Percentiles rank a stretch among this genome's conserved stretches.
These are phyloP conservation scores for Cercospora beticola DNA, from an alignment of 2,329 filamentous ascomycete species.

Conservation along the genomic window DNA sequence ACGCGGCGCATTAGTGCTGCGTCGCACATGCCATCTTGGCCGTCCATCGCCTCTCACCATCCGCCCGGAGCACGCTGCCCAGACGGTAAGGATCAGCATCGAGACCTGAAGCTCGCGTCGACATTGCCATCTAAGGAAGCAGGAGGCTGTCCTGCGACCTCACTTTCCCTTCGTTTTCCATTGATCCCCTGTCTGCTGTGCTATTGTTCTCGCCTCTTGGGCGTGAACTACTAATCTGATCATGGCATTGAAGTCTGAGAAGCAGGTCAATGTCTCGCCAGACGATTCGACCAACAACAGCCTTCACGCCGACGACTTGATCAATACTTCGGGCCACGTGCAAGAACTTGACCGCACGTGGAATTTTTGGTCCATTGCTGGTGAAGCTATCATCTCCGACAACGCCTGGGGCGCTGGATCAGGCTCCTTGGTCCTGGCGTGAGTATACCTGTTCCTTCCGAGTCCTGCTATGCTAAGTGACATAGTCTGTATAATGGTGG, in stretches of 20 bases:
- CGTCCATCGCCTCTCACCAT: background rate
- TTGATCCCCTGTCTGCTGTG: background rate
- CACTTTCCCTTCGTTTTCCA: background rate
- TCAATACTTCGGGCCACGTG: slow-evolving; percentile 54
- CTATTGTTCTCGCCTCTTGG: background rate
- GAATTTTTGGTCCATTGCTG: slow-evolving; percentile 48
- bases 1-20: background rate
- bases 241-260: background rate
- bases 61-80: background rate
- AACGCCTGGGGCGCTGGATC: slow-evolving; percentile 37
- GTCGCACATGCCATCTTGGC: background rate
- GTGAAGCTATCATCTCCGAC: slow-evolving; percentile 42
- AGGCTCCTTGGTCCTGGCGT: slow-evolving; percentile 29
- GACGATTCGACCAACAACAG: background rate
- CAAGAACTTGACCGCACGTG: slow-evolving; percentile 55
- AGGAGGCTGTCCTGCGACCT: background rate
- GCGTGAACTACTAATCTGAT: background rate
- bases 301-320: slow-evolving; percentile 30
- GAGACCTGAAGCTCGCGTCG: background rate
- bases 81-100: background rate
- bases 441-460: slow-evolving; percentile 25
- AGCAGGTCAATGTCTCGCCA: background rate
- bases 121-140: background rate
- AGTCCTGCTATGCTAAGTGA: background rate
- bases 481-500: slow-evolving; percentile 49